Evolutionary conservation across 306 rosid species (phyloP), one percentile per base, ranked within the genome.

Genomic region (Trifolium repens): DNA sequence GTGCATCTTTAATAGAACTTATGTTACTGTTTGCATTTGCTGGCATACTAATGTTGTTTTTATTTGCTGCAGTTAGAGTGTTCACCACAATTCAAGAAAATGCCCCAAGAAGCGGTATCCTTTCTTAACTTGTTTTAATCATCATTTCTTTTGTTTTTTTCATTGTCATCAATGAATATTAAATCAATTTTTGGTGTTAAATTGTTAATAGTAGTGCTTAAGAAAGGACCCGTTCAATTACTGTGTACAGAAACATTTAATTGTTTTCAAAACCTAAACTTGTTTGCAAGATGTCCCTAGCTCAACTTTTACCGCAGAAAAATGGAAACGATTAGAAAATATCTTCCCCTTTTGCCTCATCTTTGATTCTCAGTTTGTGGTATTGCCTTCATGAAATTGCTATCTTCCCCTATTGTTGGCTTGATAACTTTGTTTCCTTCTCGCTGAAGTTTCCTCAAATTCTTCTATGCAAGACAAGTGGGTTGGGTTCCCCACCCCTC

Each of bases 61-160:
- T 26, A 8, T 68, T 79, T 84, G 50, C 84, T 84, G 87, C 90
- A 94, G 99, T 89, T 83, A 88, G 98, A 74, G 92, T 94, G 79
- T 94, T 94, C 79, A 94, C 96, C 75, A 90, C 89, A 87, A 82
- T 94, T 77, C 99, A 94, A 85, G 97, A 94, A 85, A 71, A 78
- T 72, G 92, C 99, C 8, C 97, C 99, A 14, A 77, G 30, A 73
- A 92, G 93, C 42, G 98, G 97, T 94, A 94, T 86, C 89, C 90
- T 86, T 74, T 55, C 50, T 55, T 70, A 53, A 50, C 34, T 16
- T 62, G 42, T 50, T 53, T 71, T 72, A 71, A 11, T 75, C 50
- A 7, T 77, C 40, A 43, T 65, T 27, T 75, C 32, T 72, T 73
- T 22, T 47, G 42, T 59, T 52, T 11, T 75, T n/a, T 19, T 46